Conservation (phyloP, 2,329 filamentous ascomycete species). For the Fusarium newnesense region DNA sequence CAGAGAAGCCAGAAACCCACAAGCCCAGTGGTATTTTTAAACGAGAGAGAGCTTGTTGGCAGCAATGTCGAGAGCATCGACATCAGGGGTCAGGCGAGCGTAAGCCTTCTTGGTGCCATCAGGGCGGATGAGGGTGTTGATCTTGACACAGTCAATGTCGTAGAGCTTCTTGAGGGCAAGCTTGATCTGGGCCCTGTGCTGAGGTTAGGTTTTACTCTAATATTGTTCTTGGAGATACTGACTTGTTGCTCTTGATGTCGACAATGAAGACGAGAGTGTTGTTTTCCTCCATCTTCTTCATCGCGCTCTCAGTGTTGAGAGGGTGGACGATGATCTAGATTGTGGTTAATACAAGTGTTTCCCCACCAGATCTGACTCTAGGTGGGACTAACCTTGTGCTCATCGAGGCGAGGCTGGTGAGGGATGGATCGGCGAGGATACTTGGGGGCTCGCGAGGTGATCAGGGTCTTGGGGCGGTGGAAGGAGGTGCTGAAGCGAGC, state of each 20-base stretch:
- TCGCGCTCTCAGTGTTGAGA: slow-evolving; percentile 99
- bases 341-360: neutral
- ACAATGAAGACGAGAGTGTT: slow-evolving; percentile 99
- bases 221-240: neutral
- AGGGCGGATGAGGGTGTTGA: slow-evolving; percentile 98
- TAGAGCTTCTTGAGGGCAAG: slow-evolving; percentile 98
- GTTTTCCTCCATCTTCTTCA: slow-evolving; percentile 99
- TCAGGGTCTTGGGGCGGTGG: slow-evolving; percentile 97
- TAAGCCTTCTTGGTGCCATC: slow-evolving; percentile 99
- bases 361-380: neutral
- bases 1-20: slow-evolving; percentile 48
- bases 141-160: slow-evolving; percentile 97
- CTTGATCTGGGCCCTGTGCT: slow-evolving; percentile 91
- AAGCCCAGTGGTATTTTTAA: slow-evolving; percentile 39
- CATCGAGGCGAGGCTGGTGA: slow-evolving; percentile 90
- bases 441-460: slow-evolving; percentile 90
- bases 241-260: slow-evolving; percentile 92
- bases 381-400: slow-evolving; percentile 81
- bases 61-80: slow-evolving; percentile 98
- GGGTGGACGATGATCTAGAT: slow-evolving; percentile 87
- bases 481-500: slow-evolving; percentile 93
- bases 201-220: neutral
- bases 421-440: slow-evolving; percentile 97
- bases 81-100: slow-evolving; percentile 92
- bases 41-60: slow-evolving; percentile 97